Evolutionary conservation across 352 stramenopile species (phyloP).

Genomic region (Phytophthora brassicae): DNA sequence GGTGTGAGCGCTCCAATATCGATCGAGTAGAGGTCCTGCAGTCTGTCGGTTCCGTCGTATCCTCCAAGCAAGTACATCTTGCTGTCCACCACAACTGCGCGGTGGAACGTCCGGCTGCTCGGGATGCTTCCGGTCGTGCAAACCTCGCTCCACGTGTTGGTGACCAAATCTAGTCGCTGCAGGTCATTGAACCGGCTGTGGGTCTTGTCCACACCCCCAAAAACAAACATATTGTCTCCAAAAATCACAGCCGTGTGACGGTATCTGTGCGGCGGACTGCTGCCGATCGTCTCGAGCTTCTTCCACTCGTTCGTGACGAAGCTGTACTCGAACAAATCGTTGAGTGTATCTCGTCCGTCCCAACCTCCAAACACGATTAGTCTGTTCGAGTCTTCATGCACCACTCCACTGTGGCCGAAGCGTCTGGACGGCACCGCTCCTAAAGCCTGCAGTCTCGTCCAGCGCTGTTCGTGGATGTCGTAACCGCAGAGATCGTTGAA

Average conservation of each 20-base stretch:
- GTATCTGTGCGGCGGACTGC: conserved; percentile 75
- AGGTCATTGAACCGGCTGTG: conserved; percentile 89
- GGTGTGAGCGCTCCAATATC: conserved; percentile 79
- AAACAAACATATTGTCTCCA: conserved; percentile 88
- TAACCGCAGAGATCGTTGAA: conserved; percentile 88
- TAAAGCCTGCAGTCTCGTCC: conserved; percentile 48
- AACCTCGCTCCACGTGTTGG: conserved; percentile 84
- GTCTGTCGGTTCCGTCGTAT: conserved; percentile 82
- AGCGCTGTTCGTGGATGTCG: conserved; percentile 56
- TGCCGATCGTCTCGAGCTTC: conserved; percentile 55
- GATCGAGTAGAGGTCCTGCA: conserved; percentile 86
- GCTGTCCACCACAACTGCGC: conserved; percentile 71
- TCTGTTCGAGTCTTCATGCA: conserved; percentile 65
- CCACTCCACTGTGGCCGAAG: conserved; percentile 84
- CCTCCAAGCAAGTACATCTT: conserved; percentile 88
- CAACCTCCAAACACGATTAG: conserved; percentile 87
- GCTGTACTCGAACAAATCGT: conserved; percentile 81
- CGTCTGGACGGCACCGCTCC: conserved; percentile 60
- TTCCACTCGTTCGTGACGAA: conserved; percentile 74
- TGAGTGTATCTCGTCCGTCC: conserved; percentile 85
- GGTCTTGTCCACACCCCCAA: conserved; percentile 89
- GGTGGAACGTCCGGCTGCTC: conserved; percentile 87
- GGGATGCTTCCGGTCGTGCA: conserved; percentile 81
- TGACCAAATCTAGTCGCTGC: conserved; percentile 73
- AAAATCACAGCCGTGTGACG: conserved; percentile 85